Base-by-base conservation (phyloP, 371 early-diverging fungal genomes). In the Mucor circinelloides region DNA sequence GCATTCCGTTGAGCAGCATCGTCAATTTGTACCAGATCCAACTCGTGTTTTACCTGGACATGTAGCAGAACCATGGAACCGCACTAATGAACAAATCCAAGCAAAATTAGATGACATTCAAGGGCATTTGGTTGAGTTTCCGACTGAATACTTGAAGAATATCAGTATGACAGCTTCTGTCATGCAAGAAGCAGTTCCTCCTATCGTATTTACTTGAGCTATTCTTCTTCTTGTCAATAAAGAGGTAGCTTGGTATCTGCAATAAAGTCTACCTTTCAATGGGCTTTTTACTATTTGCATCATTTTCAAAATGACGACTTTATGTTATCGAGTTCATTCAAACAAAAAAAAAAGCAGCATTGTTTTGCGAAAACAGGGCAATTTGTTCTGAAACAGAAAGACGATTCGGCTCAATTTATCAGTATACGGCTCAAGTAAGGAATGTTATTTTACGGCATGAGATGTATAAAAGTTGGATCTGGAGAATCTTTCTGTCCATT, bases 121-220 rank as follows among this genome's bases (percentile, higher is more conserved):
- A 46, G 83, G 83, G 0, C 81, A 83, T 68, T 52, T 89, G 60
- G 94, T 94, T n/a, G 78, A 82, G 40, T 91, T 92, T 67, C 93
- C 95, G 32, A 84, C 87, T 2, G 81, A 90, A 48, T 94, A 93
- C 69, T 66, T 94, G 60, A 71, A 80, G 36, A 67, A 88, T 17
- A 91, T 91, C 70, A 90, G 87, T 32, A 69, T 94, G 70, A 76
- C 75, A n/a, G 87, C 87, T 4, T 82, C 78, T 54, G 71, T 85
- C 6, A 82, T 91, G 59, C 83, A 86, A 62, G 82, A 77, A 57
- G 82, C 83, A 6, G 72, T 85, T 30, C 78, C 81, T 23, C 84
- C 85, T 36, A 70, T 76, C 58, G 79, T 85, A 9, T 85, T 87
- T 70, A 81, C 82, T 55, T 74, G 54, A 64, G 21, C 38, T 42